Percentiles rank a stretch among this genome's conserved stretches.
Evolutionary conservation across 345 rosid species (phyloP).

Genomic region (Populus davidiana): DNA sequence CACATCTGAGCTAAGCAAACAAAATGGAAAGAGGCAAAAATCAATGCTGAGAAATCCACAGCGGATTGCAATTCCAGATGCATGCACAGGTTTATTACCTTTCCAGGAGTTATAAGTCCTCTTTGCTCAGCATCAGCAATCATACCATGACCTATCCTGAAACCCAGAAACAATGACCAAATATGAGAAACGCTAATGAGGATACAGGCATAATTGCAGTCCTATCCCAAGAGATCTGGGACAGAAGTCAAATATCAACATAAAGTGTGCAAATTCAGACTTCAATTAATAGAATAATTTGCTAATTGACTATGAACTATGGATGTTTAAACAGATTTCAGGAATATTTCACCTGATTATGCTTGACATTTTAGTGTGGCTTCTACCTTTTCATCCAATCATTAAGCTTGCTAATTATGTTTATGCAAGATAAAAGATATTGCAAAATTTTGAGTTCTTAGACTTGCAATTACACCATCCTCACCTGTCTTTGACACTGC

Average conservation of each 20-base stretch:
- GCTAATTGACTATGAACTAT: neutral
- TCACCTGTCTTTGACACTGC: constrained; percentile 38
- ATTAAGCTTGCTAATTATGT: neutral
- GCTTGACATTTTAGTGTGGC: neutral
- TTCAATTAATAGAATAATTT: neutral
- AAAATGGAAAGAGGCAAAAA: neutral
- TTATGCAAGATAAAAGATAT: neutral
- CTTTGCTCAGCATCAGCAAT: constrained; percentile 29
- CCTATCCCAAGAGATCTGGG: neutral
- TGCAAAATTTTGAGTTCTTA: neutral
- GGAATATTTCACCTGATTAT: neutral
- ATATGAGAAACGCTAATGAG: neutral
- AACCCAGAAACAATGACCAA: constrained; percentile 1
- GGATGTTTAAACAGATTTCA: neutral
- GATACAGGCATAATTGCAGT: neutral
- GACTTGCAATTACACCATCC: neutral
- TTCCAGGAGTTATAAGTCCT: constrained; percentile 34
- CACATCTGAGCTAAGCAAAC: neutral
- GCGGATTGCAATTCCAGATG: neutral
- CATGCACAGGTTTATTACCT: constrained; percentile 18
- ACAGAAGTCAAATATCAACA: neutral
- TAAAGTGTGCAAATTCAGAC: neutral
- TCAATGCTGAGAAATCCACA: no score
- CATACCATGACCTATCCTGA: constrained; percentile 36
- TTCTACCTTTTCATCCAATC: neutral